Percentiles rank a stretch among this genome's conserved stretches.
phyloP scores from a whole-genome alignment of 2,329 filamentous ascomycete species.

The Fulvia fulva region DNA sequence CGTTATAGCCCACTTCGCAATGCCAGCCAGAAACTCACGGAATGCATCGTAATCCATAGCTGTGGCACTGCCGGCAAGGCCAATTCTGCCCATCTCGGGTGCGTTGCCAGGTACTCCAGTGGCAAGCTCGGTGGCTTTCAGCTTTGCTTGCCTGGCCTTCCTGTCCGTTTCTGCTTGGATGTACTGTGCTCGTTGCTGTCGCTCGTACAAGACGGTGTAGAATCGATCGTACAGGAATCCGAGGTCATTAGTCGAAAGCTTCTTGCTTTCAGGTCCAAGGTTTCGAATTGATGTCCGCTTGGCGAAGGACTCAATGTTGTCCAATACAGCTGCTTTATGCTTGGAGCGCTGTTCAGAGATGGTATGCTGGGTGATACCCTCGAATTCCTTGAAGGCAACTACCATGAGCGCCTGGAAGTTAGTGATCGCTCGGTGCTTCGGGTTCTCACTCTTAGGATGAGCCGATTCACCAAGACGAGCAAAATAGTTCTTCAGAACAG shows the following conservation, averaged over 20 bases:
- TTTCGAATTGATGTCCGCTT: conserved; percentile 96
- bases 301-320: conserved; percentile 94
- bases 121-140: conserved; percentile 49
- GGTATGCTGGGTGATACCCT: conserved; percentile 87
- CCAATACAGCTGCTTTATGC: conserved; percentile 90
- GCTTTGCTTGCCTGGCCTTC: conserved; percentile 58
- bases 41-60: conserved; percentile 98
- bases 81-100: conserved; percentile 80
- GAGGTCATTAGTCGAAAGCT: conserved; percentile 78
- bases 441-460: conserved; percentile 91
- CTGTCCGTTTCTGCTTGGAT: conserved; percentile 67
- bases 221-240: conserved; percentile 91
- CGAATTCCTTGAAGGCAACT: conserved; percentile 97
- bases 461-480: conserved; percentile 89
- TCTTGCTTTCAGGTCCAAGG: conserved; percentile 91
- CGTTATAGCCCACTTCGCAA: conserved; percentile 88
- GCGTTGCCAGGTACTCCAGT: conserved; percentile 45
- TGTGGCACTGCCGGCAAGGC: conserved; percentile 80
- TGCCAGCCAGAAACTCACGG: conserved; percentile 80
- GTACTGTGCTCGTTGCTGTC: conserved; percentile 75
- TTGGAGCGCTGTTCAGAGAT: conserved; percentile 85
- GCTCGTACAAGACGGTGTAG: conserved; percentile 85
- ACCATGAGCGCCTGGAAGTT: conserved; percentile 98
- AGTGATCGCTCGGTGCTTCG: conserved; percentile 89
- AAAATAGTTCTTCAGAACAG: conserved; percentile 92